Conservation (phyloP, 2,329 filamentous ascomycete species). For the Lasiodiplodia sp. region DNA sequence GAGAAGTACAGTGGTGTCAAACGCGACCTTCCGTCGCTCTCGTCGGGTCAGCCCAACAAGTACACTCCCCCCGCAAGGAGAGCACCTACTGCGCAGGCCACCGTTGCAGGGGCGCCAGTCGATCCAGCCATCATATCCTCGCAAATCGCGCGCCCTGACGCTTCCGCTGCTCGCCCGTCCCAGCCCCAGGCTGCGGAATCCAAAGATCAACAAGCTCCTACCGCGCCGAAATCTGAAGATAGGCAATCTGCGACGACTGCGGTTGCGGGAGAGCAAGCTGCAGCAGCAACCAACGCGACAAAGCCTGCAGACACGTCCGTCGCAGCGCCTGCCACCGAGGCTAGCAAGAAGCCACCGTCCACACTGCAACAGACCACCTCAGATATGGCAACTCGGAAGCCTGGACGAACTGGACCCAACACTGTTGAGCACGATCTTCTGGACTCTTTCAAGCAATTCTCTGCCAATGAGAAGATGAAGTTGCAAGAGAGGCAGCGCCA, state of each 20-base stretch:
- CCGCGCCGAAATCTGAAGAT: conserved; percentile 28
- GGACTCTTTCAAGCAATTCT: conserved; percentile 70
- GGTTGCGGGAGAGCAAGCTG: neutral
- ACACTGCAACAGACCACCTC: conserved; percentile 22
- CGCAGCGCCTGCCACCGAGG: conserved; percentile 34
- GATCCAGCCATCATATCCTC: conserved; percentile 92
- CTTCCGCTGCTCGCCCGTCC: conserved; percentile 37
- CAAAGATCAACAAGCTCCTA: conserved; percentile 37
- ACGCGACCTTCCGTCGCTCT: conserved; percentile 73
- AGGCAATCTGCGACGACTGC: neutral
- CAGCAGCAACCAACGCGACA: conserved; percentile 33
- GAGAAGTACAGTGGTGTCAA: conserved; percentile 97
- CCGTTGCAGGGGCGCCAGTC: conserved; percentile 77
- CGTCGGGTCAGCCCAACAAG: conserved; percentile 68
- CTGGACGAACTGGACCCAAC: conserved; percentile 55
- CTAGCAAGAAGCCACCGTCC: conserved; percentile 14
- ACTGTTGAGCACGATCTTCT: conserved; percentile 68
- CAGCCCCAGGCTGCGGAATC: conserved; percentile 33
- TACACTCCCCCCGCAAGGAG: conserved; percentile 92
- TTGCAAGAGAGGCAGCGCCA: conserved; percentile 63
- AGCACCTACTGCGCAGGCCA: conserved; percentile 76
- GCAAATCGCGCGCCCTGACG: conserved; percentile 66
- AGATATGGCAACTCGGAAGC: conserved; percentile 41
- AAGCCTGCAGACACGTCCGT: conserved; percentile 39
- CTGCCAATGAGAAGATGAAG: conserved; percentile 67